These are phyloP conservation scores for Basidioascus undulatus DNA, from an alignment of 768 basidiomycete species.

Conservation along the genomic window DNA sequence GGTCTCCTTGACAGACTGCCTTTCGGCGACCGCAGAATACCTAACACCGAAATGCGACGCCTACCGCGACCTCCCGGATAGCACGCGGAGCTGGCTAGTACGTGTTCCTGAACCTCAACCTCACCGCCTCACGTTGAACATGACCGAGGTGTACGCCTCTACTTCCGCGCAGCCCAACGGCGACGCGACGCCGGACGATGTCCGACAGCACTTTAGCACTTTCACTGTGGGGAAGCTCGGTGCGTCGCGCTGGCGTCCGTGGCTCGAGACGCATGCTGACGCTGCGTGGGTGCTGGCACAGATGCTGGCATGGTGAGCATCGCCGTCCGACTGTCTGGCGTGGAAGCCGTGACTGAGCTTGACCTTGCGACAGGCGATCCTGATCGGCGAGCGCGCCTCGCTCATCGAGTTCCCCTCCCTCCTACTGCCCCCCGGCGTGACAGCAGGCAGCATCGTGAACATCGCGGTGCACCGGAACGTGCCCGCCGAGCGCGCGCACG, in stretches of 20 bases:
- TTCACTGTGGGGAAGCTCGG: constrained; percentile 93
- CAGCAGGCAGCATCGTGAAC: constrained; percentile 86
- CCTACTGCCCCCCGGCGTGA: constrained; percentile 71
- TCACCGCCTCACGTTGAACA: too few relatives aligned
- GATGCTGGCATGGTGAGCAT: constrained; percentile 66
- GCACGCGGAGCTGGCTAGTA: too few relatives aligned
- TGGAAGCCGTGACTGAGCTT: neutral
- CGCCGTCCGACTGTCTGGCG: constrained; percentile 8
- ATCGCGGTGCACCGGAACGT: constrained; percentile 75
- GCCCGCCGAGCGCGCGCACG: constrained; percentile 53
- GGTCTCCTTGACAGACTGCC: too few relatives aligned
- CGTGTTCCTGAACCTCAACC: too few relatives aligned
- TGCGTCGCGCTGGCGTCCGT: constrained; percentile 19
- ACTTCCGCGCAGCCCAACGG: too few relatives aligned
- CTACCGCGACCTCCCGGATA: too few relatives aligned
- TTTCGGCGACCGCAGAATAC: too few relatives aligned
- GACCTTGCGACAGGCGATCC: constrained; percentile 39
- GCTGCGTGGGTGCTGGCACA: constrained; percentile 14
- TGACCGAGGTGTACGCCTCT: too few relatives aligned
- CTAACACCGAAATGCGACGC: too few relatives aligned
- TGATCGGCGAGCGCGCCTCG: constrained; percentile 79
- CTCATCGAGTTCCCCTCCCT: constrained; percentile 95
- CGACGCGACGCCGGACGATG: too few relatives aligned
- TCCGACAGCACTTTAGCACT: constrained; percentile 7
- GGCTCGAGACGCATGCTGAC: neutral